Conservation (phyloP, 2,329 filamentous ascomycete species). For the Sporothrix luriei region DNA sequence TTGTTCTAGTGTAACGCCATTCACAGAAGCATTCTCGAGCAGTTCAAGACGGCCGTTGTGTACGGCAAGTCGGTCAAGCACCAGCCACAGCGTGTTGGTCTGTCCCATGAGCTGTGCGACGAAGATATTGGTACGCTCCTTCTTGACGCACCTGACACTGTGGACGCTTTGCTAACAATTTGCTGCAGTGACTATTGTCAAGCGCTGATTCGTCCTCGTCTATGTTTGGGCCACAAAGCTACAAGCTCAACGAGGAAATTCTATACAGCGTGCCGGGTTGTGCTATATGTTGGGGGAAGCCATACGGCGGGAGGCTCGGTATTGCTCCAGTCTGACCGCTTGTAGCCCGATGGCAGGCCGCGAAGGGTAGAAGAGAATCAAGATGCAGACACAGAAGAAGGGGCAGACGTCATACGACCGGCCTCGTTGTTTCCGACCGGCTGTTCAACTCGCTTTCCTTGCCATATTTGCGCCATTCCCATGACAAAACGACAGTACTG, state of each 20-base stretch:
- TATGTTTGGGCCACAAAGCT: slow-evolving; percentile 6
- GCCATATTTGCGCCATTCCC: not conserved
- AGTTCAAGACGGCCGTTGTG: slow-evolving; percentile 93
- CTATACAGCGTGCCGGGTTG: slow-evolving; percentile 12
- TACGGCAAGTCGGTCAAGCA: slow-evolving; percentile 99
- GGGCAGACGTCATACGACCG: not conserved
- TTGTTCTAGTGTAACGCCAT: slow-evolving; percentile 85
- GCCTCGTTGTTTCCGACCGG: not conserved
- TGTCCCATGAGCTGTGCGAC: slow-evolving; percentile 87
- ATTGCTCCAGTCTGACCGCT: not conserved
- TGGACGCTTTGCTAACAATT: not conserved
- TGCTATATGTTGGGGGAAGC: not conserved
- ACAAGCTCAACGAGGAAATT: slow-evolving; percentile 13
- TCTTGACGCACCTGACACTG: not conserved
- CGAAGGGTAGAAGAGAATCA: not conserved
- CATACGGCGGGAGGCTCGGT: not conserved
- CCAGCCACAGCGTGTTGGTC: slow-evolving; percentile 92
- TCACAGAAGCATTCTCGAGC: slow-evolving; percentile 91
- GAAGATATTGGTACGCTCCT: slow-evolving; percentile 85
- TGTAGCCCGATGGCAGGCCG: not conserved
- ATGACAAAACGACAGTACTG: not conserved
- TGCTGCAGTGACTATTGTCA: slow-evolving; percentile 64
- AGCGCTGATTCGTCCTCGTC: slow-evolving; percentile 53
- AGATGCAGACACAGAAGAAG: not conserved
- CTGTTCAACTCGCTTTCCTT: not conserved